Percentiles rank a stretch among this genome's conserved stretches.
Conservation (phyloP, 257 asterid genomes). For the Solanum appendiculatum region DNA sequence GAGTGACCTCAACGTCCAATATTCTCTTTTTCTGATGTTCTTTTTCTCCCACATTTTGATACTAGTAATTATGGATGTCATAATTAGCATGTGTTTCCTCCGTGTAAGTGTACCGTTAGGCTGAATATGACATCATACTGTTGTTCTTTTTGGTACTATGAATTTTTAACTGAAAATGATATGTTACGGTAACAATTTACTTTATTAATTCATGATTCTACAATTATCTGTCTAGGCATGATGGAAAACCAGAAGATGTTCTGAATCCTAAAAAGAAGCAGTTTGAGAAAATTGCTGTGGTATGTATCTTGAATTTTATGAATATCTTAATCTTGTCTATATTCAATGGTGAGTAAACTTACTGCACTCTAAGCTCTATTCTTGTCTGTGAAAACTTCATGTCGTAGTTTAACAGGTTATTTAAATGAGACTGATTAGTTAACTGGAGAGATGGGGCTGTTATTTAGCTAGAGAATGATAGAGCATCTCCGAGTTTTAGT, state of each 20-base stretch:
- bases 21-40: neutral
- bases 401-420: neutral
- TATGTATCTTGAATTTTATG: slow-evolving; percentile 11
- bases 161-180: neutral
- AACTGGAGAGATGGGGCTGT: neutral
- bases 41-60: neutral
- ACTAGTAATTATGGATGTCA: neutral
- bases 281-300: slow-evolving; percentile 84
- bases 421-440: neutral
- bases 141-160: neutral
- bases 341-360: neutral
- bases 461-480: neutral
- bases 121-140: neutral
- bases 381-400: neutral
- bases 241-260: slow-evolving; percentile 85
- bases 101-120: neutral
- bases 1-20: neutral
- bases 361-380: neutral
- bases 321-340: neutral
- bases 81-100: neutral
- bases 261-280: slow-evolving; percentile 97
- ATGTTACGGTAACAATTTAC: neutral
- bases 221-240: slow-evolving; percentile 35
- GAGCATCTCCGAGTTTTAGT: neutral
- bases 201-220: neutral